phyloP scores from a whole-genome alignment of 495 filamentous ascomycete genomes.

The Chaetomidium leptoderma region DNA sequence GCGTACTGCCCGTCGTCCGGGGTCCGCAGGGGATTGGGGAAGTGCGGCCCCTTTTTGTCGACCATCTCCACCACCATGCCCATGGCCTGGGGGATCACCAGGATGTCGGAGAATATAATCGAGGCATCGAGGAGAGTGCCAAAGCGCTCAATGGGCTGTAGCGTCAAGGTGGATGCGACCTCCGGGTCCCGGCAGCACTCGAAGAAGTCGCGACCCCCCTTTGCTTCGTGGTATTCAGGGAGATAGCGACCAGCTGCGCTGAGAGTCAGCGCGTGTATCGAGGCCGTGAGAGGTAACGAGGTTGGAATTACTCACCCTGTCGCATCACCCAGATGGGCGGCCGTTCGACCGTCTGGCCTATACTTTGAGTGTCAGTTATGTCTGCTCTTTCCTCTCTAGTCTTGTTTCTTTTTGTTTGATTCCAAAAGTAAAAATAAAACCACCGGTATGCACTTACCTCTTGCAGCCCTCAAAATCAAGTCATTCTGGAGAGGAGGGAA shows the following conservation, averaged over 20 bases:
- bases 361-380: constrained; percentile 18
- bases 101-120: constrained; percentile 98
- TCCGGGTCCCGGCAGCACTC: constrained; percentile 91
- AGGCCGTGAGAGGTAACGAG: constrained; percentile 10
- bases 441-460: constrained; percentile 53
- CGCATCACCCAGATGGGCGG: constrained; percentile 98
- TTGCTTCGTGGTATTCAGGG: constrained; percentile 93
- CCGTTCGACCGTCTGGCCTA: constrained; percentile 84
- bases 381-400: too few species aligned
- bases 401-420: too few species aligned
- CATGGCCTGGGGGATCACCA: constrained; percentile 96
- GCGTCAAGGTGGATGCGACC: constrained; percentile 81
- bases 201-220: constrained; percentile 89
- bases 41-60: constrained; percentile 90
- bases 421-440: not conserved
- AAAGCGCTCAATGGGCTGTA: constrained; percentile 91
- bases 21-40: constrained; percentile 74
- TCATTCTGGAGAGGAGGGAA: constrained; percentile 88
- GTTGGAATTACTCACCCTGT: constrained; percentile 63
- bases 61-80: constrained; percentile 97
- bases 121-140: constrained; percentile 88
- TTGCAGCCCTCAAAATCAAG: constrained; percentile 77
- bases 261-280: constrained; percentile 18
- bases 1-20: constrained; percentile 78
- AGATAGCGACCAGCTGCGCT: constrained; percentile 85